Conservation (phyloP, 345 rosid species). For the Eucalyptus cloeziana region DNA sequence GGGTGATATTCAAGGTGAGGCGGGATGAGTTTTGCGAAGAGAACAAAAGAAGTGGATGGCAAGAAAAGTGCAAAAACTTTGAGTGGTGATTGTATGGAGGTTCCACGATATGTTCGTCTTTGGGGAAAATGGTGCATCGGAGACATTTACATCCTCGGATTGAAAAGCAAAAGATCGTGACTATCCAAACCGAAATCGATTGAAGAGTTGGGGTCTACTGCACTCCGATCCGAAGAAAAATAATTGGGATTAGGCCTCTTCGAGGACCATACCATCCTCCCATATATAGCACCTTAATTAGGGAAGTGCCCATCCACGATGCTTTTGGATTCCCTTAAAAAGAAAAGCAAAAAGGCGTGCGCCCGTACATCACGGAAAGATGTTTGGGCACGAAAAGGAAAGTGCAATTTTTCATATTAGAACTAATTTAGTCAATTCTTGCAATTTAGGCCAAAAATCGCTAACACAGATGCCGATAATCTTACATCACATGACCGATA, state of each 20-base stretch:
- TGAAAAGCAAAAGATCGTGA: background rate
- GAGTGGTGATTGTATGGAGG: background rate
- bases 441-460: too few relatives aligned
- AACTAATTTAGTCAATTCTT: too few relatives aligned
- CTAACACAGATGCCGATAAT: fast-evolving
- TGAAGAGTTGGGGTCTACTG: background rate
- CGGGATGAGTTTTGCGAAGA: background rate
- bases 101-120: background rate
- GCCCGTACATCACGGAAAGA: background rate
- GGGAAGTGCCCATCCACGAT: background rate
- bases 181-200: background rate
- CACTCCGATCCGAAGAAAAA: background rate
- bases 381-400: background rate
- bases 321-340: background rate
- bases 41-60: background rate
- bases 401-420: background rate
- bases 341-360: background rate
- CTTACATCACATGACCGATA: fast-evolving
- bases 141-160: background rate
- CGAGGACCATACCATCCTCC: background rate
- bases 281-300: background rate
- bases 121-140: background rate
- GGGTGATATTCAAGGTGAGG: background rate
- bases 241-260: background rate
- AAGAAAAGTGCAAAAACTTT: background rate